Conservation (phyloP, 73 alveolate genomes). For the Paramecium tetraurelia region DNA sequence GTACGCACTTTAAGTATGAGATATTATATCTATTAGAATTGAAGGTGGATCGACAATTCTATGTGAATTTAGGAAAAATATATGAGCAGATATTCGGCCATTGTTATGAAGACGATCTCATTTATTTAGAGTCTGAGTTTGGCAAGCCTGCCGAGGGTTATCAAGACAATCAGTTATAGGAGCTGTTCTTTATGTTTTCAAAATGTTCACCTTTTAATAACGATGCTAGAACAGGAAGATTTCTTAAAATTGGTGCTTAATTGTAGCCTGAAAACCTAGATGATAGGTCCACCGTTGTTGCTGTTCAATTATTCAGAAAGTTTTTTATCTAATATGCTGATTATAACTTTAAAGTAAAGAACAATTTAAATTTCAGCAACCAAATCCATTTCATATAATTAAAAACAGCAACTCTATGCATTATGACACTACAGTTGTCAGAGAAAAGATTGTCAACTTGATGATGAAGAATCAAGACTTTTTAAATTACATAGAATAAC, state of each 20-base stretch:
- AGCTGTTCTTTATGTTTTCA: slow-evolving; percentile 4
- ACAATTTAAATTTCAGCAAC: not conserved
- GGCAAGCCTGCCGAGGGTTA: not conserved
- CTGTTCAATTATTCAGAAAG: slow-evolving; percentile 13
- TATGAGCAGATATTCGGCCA: not conserved
- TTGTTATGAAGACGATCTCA: not conserved
- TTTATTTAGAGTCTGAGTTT: not conserved
- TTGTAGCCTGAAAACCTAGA: not conserved
- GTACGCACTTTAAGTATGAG: not conserved
- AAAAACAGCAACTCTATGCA: not conserved
- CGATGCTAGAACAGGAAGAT: not conserved
- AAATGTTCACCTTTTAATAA: not conserved
- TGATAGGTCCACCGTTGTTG: slow-evolving; percentile 20
- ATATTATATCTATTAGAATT: not conserved
- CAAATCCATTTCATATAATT: slow-evolving; percentile 4
- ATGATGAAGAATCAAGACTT: slow-evolving; percentile 31
- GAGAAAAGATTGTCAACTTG: not conserved
- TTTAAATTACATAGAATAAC: not conserved
- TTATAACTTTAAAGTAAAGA: not conserved
- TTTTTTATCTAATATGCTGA: slow-evolving; percentile 15
- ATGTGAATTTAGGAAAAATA: not conserved
- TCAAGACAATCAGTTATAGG: not conserved
- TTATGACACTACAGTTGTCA: not conserved
- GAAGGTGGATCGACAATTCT: not conserved
- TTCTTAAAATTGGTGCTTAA: not conserved